Evolutionary conservation across 768 basidiomycete genomes (phyloP), one percentile per base, ranked within the genome.

Genomic region (Collybia mongolica): DNA sequence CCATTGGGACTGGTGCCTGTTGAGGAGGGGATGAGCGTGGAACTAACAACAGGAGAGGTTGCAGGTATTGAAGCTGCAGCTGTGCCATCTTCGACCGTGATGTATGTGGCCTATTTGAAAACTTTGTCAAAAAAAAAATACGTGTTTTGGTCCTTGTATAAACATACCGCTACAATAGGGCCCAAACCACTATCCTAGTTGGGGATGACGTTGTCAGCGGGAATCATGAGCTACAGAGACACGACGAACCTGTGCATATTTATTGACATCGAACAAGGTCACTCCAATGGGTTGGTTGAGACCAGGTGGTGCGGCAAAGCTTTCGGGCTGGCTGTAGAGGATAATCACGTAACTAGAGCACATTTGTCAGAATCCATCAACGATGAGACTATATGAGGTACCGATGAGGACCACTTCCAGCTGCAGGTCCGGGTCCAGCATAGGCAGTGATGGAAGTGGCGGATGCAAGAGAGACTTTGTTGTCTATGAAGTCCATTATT

Each of bases 361-460:
- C 11, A 46, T 20, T 26, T 38, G 29, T 49, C n/a, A 18, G 28
- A 14, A 17, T 28, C 20, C 20, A 20, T 5, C 18, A 43, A 38
- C 15, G 35, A 40, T 8, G 12, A 39, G 23, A n/a, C n/a, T 22
- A 32, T 9, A 32, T 18, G 35, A 55, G 50, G 65, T 49, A 85
- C 86, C 89, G 80, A 66, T 92, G 90, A 46, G 88, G 74, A 37
- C 90, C 89, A 51, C 79, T 82, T 24, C 88, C 87, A 22, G 72
- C 63, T 17, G 84, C 70, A 47, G 89, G 90, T 47, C 76, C 79
- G 46, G 90, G 90, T 14, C 88, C 86, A 44, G 82, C 82, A 60
- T 90, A 92, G 36, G 70, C 66, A 8, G 86, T 89, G 56, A 89
- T 77, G 29, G 63, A 67, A 19, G 70, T 72, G 4, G 72, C 79